Percentiles rank a stretch among this genome's conserved stretches.
These are phyloP conservation scores for Raphanus raphanistrum DNA, from an alignment of 345 rosid species.

Conservation along the genomic window DNA sequence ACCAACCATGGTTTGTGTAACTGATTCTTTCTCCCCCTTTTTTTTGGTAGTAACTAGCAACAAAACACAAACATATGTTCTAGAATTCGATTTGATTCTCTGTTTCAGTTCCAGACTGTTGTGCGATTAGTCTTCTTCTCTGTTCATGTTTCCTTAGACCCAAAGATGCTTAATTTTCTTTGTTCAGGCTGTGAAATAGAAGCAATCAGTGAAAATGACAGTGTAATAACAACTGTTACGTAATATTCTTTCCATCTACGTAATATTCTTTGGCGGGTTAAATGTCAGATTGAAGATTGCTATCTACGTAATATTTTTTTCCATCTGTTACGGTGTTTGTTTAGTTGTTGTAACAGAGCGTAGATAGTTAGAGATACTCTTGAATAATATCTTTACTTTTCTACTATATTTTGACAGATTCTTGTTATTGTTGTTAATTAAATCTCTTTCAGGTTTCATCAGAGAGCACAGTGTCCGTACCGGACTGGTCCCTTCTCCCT, in stretches of 20 bases:
- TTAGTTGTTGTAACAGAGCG: no score
- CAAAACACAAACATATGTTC: background rate
- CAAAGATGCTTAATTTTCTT: background rate
- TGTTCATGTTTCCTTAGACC: background rate
- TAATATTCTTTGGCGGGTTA: no score
- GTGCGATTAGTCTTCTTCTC: background rate
- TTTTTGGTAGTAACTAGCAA: background rate
- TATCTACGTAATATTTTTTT: no score
- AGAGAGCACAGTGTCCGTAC: background rate
- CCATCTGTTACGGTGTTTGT: no score
- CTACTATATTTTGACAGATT: no score
- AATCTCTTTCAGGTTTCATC: no score
- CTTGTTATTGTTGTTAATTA: no score
- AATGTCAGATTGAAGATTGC: no score
- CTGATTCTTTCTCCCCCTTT: background rate
- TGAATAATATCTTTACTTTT: no score
- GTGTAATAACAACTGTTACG: background rate
- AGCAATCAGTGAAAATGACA: background rate
- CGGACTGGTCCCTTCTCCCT: conserved; percentile 16
- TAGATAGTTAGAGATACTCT: no score
- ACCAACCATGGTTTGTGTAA: background rate
- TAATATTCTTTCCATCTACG: no score
- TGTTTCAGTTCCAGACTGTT: background rate
- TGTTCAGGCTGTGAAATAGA: background rate
- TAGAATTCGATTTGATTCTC: background rate